Evolutionary conservation across 768 basidiomycete species (phyloP).

Genomic region (Xerocomellus chrysenteron): DNA sequence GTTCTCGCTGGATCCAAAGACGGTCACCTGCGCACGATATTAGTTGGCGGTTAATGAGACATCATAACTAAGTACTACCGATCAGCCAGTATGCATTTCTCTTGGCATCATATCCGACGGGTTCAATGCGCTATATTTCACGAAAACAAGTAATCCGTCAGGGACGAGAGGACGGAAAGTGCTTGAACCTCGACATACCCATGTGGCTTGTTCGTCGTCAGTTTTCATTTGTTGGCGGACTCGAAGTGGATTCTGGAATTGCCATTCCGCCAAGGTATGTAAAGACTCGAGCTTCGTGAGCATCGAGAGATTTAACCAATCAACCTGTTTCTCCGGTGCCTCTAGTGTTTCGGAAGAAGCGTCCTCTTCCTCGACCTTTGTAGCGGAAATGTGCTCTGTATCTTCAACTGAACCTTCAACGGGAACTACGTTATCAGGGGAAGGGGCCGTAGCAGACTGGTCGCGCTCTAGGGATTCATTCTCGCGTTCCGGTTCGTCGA

Average conservation of each 20-base stretch:
- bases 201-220: constrained; percentile 74
- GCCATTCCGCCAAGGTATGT: constrained; percentile 78
- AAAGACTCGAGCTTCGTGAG: constrained; percentile 72
- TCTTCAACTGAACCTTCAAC: constrained; percentile 1
- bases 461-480: constrained; percentile 14
- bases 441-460: neutral
- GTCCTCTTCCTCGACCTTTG: constrained; percentile 28
- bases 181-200: constrained; percentile 52
- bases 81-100: constrained; percentile 84
- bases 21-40: constrained; percentile 58
- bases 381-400: neutral
- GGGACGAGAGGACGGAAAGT: neutral
- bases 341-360: constrained; percentile 12
- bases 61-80: constrained; percentile 48
- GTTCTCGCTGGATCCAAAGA: constrained; percentile 81
- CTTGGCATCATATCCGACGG: constrained; percentile 80
- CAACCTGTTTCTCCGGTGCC: constrained; percentile 43
- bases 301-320: constrained; percentile 75
- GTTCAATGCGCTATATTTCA: constrained; percentile 68
- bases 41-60: neutral
- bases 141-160: neutral
- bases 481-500: constrained; percentile 8
- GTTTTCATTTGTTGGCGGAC: constrained; percentile 71
- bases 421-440: neutral
- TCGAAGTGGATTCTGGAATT: constrained; percentile 75